Conservation (phyloP, 352 stramenopile species). For the Discostella stelligera region DNA sequence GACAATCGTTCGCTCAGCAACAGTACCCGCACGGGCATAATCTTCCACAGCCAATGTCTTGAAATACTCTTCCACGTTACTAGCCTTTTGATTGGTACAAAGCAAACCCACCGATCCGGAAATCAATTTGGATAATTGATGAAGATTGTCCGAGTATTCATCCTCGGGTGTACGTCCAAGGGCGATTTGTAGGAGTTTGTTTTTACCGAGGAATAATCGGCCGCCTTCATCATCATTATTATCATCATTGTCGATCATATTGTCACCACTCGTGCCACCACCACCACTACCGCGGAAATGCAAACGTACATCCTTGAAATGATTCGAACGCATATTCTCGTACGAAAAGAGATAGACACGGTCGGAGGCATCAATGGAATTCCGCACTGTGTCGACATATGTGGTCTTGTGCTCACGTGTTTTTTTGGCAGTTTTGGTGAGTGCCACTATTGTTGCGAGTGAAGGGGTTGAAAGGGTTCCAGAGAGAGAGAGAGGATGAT, state of each 20-base stretch:
- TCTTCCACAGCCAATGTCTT: constrained; percentile 88
- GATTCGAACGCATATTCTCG: constrained; percentile 97
- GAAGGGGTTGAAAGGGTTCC: too few relatives aligned
- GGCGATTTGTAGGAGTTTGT: constrained; percentile 97
- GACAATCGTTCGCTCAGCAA: constrained; percentile 87
- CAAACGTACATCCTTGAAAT: constrained; percentile 97
- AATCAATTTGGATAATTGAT: constrained; percentile 87
- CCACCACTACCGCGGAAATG: constrained; percentile 88
- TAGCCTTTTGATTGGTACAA: constrained; percentile 89
- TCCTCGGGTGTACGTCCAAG: constrained; percentile 92
- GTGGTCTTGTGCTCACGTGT: constrained; percentile 93
- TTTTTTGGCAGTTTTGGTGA: constrained; percentile 96
- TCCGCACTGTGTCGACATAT: constrained; percentile 91
- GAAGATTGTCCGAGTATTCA: constrained; percentile 95
- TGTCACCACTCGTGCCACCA: constrained; percentile 48
- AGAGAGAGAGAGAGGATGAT: too few relatives aligned
- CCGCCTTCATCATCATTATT: constrained; percentile 30
- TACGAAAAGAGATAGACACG: constrained; percentile 95
- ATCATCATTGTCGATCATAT: constrained; percentile 68
- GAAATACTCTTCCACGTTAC: constrained; percentile 92
- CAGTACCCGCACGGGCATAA: constrained; percentile 91
- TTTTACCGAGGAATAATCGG: constrained; percentile 97
- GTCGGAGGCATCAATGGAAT: constrained; percentile 91
- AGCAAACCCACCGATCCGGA: constrained; percentile 92
- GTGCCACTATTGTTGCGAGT: constrained; percentile 45